phyloP scores from a whole-genome alignment of 441 rosid genomes.

The Bruguiera hainesii region DNA sequence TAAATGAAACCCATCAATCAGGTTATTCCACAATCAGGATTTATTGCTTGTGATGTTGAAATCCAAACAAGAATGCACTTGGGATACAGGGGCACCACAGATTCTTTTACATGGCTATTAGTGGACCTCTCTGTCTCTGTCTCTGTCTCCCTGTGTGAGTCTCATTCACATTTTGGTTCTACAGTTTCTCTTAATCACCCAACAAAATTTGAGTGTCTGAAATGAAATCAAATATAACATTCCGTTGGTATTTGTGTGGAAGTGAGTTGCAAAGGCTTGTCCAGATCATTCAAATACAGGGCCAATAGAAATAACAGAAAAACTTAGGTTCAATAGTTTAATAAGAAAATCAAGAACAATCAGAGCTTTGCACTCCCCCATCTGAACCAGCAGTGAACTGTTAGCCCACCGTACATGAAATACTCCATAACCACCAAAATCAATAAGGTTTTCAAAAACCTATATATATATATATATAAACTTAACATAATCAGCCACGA shows the following conservation, averaged over 20 bases:
- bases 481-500: too few species aligned
- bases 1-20: too few species aligned
- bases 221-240: constrained; percentile 1
- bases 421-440: too few species aligned
- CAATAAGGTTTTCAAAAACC: background rate
- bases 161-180: background rate
- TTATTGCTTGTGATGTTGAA: background rate
- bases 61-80: background rate
- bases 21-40: too few species aligned
- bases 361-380: background rate
- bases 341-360: background rate
- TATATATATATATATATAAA: background rate
- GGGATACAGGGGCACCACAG: background rate
- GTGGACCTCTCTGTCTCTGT: background rate
- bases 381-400: background rate
- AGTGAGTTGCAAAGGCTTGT: background rate
- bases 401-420: too few species aligned
- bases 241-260: background rate
- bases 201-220: background rate
- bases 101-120: background rate
- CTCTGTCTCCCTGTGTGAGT: background rate
- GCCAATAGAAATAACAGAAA: constrained; percentile 2
- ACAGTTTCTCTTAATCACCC: background rate
- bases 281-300: background rate
- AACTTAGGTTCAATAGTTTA: background rate